Conservation (phyloP, 768 basidiomycete species). For the Phylloporus rhodoxanthus region DNA sequence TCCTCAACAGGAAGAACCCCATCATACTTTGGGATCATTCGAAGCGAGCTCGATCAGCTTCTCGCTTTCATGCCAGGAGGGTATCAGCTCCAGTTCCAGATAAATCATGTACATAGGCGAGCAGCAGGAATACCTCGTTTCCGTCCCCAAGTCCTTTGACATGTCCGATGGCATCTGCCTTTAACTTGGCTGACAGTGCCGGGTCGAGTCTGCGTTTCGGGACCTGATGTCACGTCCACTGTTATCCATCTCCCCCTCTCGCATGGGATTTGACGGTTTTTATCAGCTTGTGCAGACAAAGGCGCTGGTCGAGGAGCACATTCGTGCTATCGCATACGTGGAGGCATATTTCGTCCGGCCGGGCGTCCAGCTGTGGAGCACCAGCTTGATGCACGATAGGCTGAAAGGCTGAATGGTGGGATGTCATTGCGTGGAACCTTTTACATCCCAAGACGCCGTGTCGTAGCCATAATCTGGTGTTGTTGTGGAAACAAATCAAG, state of each 20-base stretch:
- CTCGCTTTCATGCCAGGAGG: neutral
- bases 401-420: slow-evolving; percentile 12
- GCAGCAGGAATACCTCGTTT: slow-evolving; percentile 1
- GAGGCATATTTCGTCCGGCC: no score
- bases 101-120: slow-evolving; percentile 1
- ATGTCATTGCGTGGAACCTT: neutral
- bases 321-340: slow-evolving; percentile 6
- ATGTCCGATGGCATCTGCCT: no score
- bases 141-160: slow-evolving; percentile 6
- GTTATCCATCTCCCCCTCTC: neutral
- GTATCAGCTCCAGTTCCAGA: neutral
- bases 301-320: neutral
- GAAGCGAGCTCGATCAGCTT: slow-evolving; percentile 2
- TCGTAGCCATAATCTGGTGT: no score
- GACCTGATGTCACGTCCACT: slow-evolving; percentile 4
- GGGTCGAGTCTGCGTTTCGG: slow-evolving; percentile 8
- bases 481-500: no score
- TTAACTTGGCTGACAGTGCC: neutral
- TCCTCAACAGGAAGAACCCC: neutral
- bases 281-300: neutral
- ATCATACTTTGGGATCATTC: neutral
- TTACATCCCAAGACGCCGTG: neutral
- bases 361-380: neutral
- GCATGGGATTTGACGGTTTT: slow-evolving; percentile 2
- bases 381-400: neutral